These are phyloP conservation scores for Coniochaeta sp. DNA, from an alignment of 2,329 filamentous ascomycete species.

Conservation along the genomic window DNA sequence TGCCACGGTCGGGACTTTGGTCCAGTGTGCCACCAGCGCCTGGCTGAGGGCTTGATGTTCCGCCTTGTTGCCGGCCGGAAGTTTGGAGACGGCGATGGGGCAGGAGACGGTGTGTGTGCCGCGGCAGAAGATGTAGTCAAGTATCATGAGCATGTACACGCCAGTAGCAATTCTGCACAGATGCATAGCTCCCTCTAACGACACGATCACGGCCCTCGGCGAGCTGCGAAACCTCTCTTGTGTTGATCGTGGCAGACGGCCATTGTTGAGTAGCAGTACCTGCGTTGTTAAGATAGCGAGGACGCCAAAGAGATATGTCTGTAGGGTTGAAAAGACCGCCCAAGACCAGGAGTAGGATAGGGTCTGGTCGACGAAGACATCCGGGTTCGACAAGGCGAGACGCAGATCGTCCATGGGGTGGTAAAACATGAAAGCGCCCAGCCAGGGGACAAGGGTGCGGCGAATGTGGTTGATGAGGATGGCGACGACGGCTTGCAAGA, in stretches of 20 bases:
- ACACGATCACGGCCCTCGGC: neutral
- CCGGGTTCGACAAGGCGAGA: constrained; percentile 26
- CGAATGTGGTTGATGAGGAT: constrained; percentile 31
- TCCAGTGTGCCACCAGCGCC: constrained; percentile 7
- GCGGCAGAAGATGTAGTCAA: constrained; percentile 23
- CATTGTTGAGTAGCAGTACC: constrained; percentile 3
- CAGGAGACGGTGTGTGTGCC: constrained; percentile 18
- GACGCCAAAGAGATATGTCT: constrained; percentile 12
- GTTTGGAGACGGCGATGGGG: constrained; percentile 15
- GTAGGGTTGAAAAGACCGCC: constrained; percentile 9
- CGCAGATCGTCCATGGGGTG: constrained; percentile 26
- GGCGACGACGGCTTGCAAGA: constrained; percentile 23
- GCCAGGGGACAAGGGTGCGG: constrained; percentile 21
- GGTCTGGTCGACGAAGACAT: constrained; percentile 23
- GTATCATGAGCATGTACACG: constrained; percentile 15
- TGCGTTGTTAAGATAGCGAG: constrained; percentile 5
- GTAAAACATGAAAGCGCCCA: constrained; percentile 21
- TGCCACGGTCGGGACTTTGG: constrained; percentile 6
- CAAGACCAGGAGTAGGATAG: constrained; percentile 11
- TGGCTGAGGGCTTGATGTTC: constrained; percentile 7
- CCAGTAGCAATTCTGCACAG: constrained; percentile 11
- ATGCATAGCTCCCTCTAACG: constrained; percentile 3
- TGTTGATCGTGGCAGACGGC: neutral
- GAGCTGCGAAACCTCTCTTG: neutral
- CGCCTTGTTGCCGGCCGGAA: constrained; percentile 8